A percentile compares a stretch with the other conserved stretches of the same genome.
Evolutionary conservation across 2,329 filamentous ascomycete genomes (phyloP).

Genomic region (Cercospora brassicicola): DNA sequence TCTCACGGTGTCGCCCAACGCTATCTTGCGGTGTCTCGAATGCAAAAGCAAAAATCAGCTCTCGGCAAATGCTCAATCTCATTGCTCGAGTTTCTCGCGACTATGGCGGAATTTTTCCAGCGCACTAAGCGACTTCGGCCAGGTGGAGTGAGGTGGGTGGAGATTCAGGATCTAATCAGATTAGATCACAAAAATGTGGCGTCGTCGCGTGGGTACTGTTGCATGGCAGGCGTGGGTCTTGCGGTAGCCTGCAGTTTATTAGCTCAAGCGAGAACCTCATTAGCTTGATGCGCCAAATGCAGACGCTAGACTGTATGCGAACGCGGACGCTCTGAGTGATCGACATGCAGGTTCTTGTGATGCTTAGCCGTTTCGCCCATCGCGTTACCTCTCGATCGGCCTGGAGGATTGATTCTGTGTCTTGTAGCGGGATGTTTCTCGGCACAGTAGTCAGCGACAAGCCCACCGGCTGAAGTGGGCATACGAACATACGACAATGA

Average conservation of each 20-base stretch:
- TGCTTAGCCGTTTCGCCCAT: not conserved
- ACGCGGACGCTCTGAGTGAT: not conserved
- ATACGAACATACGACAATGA: not conserved
- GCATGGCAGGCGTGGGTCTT: not conserved
- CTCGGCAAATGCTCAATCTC: not conserved
- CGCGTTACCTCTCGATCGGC: not conserved
- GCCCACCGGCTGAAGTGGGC: not conserved
- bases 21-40: not conserved
- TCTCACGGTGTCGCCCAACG: not conserved
- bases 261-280: not conserved
- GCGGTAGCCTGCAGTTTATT: not conserved
- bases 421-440: not conserved
- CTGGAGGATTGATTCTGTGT: not conserved
- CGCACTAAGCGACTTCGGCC: not conserved
- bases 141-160: not conserved
- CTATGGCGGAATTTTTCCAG: not conserved
- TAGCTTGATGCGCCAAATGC: not conserved
- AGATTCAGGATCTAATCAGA: constrained; percentile 3
- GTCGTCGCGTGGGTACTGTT: not conserved
- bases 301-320: not conserved
- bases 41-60: not conserved
- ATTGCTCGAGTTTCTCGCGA: not conserved
- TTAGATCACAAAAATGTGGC: constrained; percentile 1
- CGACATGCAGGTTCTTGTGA: not conserved
- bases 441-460: not conserved